Conservation (phyloP, 1,139 yeast genomes). For the Geotrichum carabidarum region DNA sequence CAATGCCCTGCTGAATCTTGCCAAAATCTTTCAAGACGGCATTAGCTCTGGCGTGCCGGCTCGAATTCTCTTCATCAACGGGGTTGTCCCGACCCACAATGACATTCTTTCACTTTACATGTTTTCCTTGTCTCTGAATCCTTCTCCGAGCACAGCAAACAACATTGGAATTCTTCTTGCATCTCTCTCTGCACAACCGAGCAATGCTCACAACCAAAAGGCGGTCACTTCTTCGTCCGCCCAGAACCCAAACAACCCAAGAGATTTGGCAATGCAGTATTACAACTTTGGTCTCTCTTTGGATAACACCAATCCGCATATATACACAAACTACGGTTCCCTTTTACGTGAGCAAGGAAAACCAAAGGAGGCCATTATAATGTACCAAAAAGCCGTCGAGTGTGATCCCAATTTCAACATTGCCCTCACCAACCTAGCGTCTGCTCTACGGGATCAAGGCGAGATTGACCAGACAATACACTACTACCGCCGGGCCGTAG, state of each 20-base stretch:
- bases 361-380: conserved; percentile 31
- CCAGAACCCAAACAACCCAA: conserved; percentile 14
- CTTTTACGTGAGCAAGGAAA: conserved; percentile 35
- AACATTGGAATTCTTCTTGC: conserved; percentile 37
- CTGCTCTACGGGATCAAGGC: conserved; percentile 36
- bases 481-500: conserved; percentile 33
- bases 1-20: conserved; percentile 35
- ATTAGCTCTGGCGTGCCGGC: conserved; percentile 31
- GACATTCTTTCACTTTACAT: conserved; percentile 34
- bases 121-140: conserved; percentile 33
- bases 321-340: conserved; percentile 37
- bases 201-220: conserved; percentile 2
- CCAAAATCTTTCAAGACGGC: conserved; percentile 38
- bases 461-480: conserved; percentile 33
- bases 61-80: conserved; percentile 30
- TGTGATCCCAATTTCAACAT: conserved; percentile 34
- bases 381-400: conserved; percentile 34
- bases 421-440: conserved; percentile 36
- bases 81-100: conserved; percentile 31
- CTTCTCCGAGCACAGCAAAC: conserved; percentile 36
- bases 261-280: conserved; percentile 31
- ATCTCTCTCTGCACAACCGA: conserved; percentile 20
- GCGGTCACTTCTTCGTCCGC: conserved; percentile 20
- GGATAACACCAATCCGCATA: conserved; percentile 36
- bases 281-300: conserved; percentile 34